phyloP scores from a whole-genome alignment of 352 stramenopile species.

The Globisporangium acanthophoron region DNA sequence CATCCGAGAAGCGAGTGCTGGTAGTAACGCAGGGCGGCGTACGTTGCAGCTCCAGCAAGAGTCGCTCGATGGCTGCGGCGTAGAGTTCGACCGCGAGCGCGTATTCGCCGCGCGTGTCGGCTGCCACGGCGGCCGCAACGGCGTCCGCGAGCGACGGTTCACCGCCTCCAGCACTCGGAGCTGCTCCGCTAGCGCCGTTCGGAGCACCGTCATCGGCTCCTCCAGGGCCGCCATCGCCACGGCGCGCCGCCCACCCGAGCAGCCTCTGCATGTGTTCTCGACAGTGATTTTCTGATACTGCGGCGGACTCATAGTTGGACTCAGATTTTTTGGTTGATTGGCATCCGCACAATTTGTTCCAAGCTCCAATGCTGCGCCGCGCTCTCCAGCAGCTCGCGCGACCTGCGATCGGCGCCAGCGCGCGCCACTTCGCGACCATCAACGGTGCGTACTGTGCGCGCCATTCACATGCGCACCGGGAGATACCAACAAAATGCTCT shows the following conservation, averaged over 20 bases:
- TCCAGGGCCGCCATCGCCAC: conserved; percentile 29
- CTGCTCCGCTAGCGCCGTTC: not conserved
- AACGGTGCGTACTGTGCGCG: conserved; percentile 33
- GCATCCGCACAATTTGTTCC: not conserved
- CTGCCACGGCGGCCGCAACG: conserved; percentile 48
- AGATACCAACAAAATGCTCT: not conserved
- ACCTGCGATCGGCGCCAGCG: conserved; percentile 21
- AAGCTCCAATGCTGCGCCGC: conserved; percentile 29
- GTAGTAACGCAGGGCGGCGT: conserved; percentile 3
- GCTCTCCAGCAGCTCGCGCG: conserved; percentile 28
- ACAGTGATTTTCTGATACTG: not conserved
- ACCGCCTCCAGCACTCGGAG: not conserved
- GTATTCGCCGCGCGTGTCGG: conserved; percentile 43
- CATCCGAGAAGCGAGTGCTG: too few relatives aligned
- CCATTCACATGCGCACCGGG: not conserved
- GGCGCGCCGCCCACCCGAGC: conserved; percentile 5
- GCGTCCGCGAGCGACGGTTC: not conserved
- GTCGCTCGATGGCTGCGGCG: conserved; percentile 62
- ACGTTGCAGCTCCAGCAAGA: conserved; percentile 63
- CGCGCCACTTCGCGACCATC: conserved; percentile 51
- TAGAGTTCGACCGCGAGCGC: conserved; percentile 64
- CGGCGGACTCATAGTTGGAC: not conserved
- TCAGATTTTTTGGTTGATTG: not conserved
- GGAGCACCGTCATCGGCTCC: conserved; percentile 28
- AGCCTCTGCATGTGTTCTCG: conserved; percentile 11